phyloP scores from a whole-genome alignment of 257 asterid species.

The Fraxinus cuspidata region DNA sequence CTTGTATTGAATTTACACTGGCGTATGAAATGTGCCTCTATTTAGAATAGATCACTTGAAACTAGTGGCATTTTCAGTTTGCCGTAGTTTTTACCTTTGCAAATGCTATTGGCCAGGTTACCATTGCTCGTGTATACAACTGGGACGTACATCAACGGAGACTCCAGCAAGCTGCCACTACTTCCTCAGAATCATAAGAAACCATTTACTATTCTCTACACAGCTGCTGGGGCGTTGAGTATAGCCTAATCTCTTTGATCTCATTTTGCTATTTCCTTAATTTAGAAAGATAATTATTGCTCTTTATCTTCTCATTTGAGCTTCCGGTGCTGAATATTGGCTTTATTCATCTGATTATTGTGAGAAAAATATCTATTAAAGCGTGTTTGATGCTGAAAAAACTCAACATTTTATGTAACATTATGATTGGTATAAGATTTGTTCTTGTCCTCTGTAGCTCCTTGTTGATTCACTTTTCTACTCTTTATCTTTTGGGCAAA shows the following conservation, averaged over 20 bases:
- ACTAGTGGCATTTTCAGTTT: not conserved
- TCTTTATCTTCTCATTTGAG: conserved; percentile 7
- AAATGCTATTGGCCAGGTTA: conserved; percentile 57
- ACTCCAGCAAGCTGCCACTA: conserved; percentile 52
- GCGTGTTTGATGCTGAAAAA: conserved; percentile 22
- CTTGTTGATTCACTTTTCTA: conserved; percentile 17
- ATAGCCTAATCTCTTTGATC: conserved; percentile 15
- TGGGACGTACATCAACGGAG: conserved; percentile 96
- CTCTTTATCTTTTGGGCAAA: not conserved
- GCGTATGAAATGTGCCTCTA: not conserved
- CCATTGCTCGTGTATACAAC: conserved; percentile 87
- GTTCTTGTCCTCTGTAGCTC: conserved; percentile 10
- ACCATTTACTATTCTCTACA: not conserved
- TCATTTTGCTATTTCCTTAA: not conserved
- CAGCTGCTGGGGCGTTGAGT: conserved; percentile 23
- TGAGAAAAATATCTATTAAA: not conserved
- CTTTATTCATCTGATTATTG: conserved; percentile 1
- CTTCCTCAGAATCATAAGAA: conserved; percentile 43
- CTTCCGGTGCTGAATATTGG: conserved; percentile 13
- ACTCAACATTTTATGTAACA: conserved; percentile 27
- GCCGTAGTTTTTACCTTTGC: conserved; percentile 16
- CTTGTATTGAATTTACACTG: not conserved
- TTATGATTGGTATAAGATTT: conserved; percentile 15
- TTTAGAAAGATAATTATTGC: conserved; percentile 8
- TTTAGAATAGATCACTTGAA: not conserved